Percentiles rank a stretch among this genome's conserved stretches.
phyloP scores from a whole-genome alignment of 2,329 filamentous ascomycete species.

The Penicillium sp. region DNA sequence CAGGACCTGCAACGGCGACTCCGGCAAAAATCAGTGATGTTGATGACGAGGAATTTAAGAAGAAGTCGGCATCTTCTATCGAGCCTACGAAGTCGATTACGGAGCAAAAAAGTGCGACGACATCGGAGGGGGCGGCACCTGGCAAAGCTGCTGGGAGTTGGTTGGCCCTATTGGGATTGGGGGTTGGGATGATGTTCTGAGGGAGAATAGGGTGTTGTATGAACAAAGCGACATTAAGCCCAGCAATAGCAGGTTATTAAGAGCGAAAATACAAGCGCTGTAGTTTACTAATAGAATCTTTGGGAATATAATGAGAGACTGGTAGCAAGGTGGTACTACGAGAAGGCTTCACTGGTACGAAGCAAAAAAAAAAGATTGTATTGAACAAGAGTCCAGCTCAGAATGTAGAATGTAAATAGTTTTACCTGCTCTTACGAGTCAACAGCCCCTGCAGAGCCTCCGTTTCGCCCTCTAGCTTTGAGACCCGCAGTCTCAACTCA shows the following conservation, averaged over 20 bases:
- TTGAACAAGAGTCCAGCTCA: slow-evolving; percentile 18
- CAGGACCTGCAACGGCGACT: slow-evolving; percentile 13
- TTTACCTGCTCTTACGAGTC: slow-evolving; percentile 23
- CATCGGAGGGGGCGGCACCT: slow-evolving; percentile 21
- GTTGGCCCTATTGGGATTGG: slow-evolving; percentile 20
- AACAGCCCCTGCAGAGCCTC: slow-evolving; percentile 36
- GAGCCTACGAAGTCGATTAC: slow-evolving; percentile 6
- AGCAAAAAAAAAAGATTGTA: not conserved
- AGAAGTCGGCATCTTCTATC: not conserved
- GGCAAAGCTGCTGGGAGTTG: slow-evolving; percentile 17
- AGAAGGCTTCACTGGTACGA: not conserved
- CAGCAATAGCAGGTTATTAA: not conserved
- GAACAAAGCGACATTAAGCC: too few species aligned
- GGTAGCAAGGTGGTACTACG: too few species aligned
- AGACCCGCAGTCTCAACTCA: slow-evolving; percentile 39
- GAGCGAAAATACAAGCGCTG: not conserved
- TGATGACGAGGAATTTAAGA: not conserved
- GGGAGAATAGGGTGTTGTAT: not conserved
- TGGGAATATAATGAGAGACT: too few species aligned
- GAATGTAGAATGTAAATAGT: not conserved
- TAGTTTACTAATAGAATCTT: too few species aligned
- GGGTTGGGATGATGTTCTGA: slow-evolving; percentile 17
- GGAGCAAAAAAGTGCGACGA: slow-evolving; percentile 10
- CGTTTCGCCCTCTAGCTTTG: slow-evolving; percentile 42
- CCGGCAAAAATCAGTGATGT: not conserved